Base-by-base conservation (phyloP, 2,329 filamentous ascomycete genomes). In the Penicillium digitatum region DNA sequence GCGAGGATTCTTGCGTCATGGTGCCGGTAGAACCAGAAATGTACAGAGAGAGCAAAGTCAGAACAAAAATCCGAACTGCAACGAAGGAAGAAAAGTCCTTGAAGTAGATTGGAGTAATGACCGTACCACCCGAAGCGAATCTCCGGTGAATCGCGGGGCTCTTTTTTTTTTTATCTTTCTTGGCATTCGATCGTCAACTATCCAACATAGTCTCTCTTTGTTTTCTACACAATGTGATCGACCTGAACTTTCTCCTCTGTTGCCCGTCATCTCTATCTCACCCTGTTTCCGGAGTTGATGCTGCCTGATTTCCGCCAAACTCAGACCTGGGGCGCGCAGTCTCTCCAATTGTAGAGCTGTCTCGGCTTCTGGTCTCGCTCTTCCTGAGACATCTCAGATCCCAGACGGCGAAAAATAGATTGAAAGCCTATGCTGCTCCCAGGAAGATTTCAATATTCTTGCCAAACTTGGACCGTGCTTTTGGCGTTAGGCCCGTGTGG, bases 391-490 rank as follows among this genome's bases (percentile, higher is more conserved):
- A 65, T 69, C 32, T 70, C 65, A 1, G 65, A 60, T 3, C 70
- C 68, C 69, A 51, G 38, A 74, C 65, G n/a, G 71, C 55, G 52
- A 73, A 69, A 32, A 74, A 55, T 8, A 72, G 52, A 29, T 70
- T 68, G 32, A 66, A 72, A 11, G 59, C 65, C 63, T 60, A 67
- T 7, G 62, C 61, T 3, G 61, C 62, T 5, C 62, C 65, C 55
- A 68, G 65, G 48, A 70, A 70, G 12, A 70, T 69, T 6, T 50
- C 64, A 51, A 75, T 75, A 18, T 76, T 74, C 35, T 64, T 78
- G 11, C 69, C 73, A 53, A 79, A 79, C 52, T 71, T 55, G 51
- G 76, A 78, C 7, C 72, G 66, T 29, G 63, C 14, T 54, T 3
- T 63, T 65, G 18, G 69, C 72, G 35, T 67, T 63, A 4, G 59